Evolutionary conservation across 164 flowering plant genomes (phyloP).

Genomic region (Piper longum): DNA sequence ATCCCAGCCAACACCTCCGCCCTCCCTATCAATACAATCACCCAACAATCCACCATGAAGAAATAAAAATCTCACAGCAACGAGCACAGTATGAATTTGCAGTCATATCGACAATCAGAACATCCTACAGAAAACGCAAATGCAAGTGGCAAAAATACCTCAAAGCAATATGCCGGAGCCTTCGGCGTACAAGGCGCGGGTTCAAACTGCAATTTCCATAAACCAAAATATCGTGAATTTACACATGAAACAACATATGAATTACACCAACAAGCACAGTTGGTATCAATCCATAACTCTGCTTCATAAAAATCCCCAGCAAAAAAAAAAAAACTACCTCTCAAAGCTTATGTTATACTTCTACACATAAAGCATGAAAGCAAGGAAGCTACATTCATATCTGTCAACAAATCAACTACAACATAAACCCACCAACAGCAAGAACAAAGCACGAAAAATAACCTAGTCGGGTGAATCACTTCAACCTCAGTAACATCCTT

Average conservation of each 20-base stretch:
- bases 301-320: no score
- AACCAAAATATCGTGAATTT: neutral
- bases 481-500: constrained; percentile 62
- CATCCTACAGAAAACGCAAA: neutral
- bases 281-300: no score
- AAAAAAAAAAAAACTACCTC: no score
- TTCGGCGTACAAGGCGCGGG: constrained; percentile 70
- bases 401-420: neutral
- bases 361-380: no score
- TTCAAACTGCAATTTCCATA: constrained; percentile 43
- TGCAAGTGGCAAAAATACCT: constrained; percentile 33
- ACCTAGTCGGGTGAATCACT: constrained; percentile 65
- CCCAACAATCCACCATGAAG: no score
- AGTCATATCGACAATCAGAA: neutral
- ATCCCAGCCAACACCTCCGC: no score
- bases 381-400: no score
- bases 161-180: constrained; percentile 65
- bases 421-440: neutral
- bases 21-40: no score
- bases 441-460: neutral
- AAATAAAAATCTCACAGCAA: no score
- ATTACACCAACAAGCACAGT: no score
- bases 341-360: no score
- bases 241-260: no score
- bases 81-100: neutral